Percentiles rank a stretch among this genome's conserved stretches.
phyloP scores from a whole-genome alignment of 2,329 filamentous ascomycete species.

The Gaeumannomyces sp. region DNA sequence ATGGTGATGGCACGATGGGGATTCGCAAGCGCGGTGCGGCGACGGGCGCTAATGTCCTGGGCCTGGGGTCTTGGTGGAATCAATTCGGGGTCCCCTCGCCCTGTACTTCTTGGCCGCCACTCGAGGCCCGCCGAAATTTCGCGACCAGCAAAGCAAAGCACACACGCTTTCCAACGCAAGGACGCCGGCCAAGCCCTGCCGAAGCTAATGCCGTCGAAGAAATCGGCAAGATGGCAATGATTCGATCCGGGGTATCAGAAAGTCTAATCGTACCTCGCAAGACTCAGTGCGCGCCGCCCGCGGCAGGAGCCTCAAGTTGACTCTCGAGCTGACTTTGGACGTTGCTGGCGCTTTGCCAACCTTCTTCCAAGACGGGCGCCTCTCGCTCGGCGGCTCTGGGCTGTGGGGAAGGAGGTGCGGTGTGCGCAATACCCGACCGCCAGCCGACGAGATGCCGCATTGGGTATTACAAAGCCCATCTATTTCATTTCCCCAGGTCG shows the following conservation, averaged over 20 bases:
- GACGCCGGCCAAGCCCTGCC: too few species aligned
- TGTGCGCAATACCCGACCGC: too few species aligned
- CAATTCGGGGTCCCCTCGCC: too few species aligned
- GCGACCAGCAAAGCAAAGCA: too few species aligned
- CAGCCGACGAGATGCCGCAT: too few species aligned
- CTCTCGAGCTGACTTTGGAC: neutral
- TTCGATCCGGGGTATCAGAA: neutral
- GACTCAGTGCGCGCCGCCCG: neutral
- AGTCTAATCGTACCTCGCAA: neutral
- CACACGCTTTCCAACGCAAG: too few species aligned
- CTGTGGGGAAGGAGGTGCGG: neutral
- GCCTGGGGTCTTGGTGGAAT: neutral
- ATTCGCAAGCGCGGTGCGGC: neutral
- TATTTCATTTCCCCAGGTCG: too few species aligned
- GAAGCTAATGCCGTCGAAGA: neutral
- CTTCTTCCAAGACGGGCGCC: neutral
- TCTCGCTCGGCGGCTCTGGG: neutral
- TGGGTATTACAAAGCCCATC: too few species aligned
- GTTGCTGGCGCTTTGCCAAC: neutral
- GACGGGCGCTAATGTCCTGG: neutral
- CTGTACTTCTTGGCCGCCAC: too few species aligned
- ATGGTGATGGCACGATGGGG: neutral
- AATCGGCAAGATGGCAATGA: neutral
- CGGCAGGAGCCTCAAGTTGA: neutral
- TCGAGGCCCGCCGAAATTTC: neutral